Percentiles rank a stretch among this genome's conserved stretches.
These are phyloP conservation scores for Serendipita vermifera DNA, from an alignment of 768 basidiomycete genomes.

Conservation along the genomic window DNA sequence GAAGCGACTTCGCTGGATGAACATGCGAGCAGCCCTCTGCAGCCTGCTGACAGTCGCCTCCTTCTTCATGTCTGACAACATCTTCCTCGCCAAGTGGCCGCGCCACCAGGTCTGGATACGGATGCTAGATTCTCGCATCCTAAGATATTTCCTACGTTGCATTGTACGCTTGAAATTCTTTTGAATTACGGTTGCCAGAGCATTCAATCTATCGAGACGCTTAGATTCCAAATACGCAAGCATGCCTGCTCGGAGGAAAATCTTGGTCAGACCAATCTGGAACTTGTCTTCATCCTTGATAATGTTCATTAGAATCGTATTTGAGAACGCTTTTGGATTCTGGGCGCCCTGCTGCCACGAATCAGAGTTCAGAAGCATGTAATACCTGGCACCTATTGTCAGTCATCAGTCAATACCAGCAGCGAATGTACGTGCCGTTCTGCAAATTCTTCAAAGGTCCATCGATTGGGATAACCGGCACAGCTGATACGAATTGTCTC, in stretches of 20 bases:
- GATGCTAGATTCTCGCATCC: constrained; percentile 59
- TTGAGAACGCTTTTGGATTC: constrained; percentile 76
- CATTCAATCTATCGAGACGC: constrained; percentile 75
- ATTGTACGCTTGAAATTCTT: constrained; percentile 89
- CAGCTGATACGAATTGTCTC: constrained; percentile 98
- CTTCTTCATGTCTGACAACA: constrained; percentile 57
- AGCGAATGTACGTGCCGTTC: constrained; percentile 53
- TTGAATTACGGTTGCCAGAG: constrained; percentile 88
- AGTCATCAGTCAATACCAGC: not conserved
- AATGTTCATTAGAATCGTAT: constrained; percentile 68
- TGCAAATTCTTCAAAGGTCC: constrained; percentile 98
- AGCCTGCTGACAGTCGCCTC: constrained; percentile 64
- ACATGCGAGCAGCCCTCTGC: constrained; percentile 60
- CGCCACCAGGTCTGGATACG: constrained; percentile 93
- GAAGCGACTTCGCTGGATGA: constrained; percentile 60
- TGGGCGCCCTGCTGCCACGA: constrained; percentile 55
- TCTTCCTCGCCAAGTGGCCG: constrained; percentile 59
- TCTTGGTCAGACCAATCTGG: constrained; percentile 93
- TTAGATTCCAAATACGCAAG: constrained; percentile 87
- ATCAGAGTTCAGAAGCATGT: constrained; percentile 83
- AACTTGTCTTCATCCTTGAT: constrained; percentile 94
- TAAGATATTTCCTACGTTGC: constrained; percentile 67
- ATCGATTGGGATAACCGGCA: constrained; percentile 94
- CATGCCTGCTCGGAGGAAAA: constrained; percentile 99
- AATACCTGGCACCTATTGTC: constrained; percentile 54